Percentiles rank a stretch among this genome's conserved stretches.
phyloP scores from a whole-genome alignment of 1,284 basidiomycete species.

The Rhodotorula sp. region DNA sequence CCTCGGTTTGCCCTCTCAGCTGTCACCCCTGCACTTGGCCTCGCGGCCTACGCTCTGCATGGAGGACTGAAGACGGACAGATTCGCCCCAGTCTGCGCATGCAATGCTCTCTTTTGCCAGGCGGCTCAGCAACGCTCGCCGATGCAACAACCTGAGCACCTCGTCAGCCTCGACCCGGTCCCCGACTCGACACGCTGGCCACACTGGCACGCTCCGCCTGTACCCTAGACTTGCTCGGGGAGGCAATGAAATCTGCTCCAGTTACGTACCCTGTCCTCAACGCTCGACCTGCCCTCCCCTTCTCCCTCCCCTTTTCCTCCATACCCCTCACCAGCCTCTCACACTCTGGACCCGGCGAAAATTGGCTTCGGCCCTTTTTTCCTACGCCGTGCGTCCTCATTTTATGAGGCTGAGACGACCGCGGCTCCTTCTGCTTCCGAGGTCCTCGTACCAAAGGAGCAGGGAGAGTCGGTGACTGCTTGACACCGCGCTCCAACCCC shows the following conservation, averaged over 20 bases:
- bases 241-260: background rate
- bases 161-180: background rate
- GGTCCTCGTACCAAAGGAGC: background rate
- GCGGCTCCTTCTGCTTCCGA: background rate
- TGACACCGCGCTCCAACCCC: conserved; percentile 10
- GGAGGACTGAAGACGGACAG: no score
- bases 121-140: background rate
- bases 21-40: no score
- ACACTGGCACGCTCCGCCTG: no score
- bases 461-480: background rate
- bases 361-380: background rate
- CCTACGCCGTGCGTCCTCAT: conserved; percentile 19
- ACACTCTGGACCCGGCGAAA: conserved; percentile 28
- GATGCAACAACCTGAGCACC: background rate
- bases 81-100: no score
- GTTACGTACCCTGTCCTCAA: background rate
- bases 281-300: no score
- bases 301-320: background rate
- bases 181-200: no score
- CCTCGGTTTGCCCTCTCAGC: no score
- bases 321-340: conserved; percentile 2
- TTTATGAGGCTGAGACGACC: conserved; percentile 20
- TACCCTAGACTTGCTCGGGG: no score
- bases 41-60: background rate
- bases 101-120: background rate